Evolutionary conservation across 768 basidiomycete genomes (phyloP), one percentile per base, ranked within the genome.

Genomic region (Phaffia australis): DNA sequence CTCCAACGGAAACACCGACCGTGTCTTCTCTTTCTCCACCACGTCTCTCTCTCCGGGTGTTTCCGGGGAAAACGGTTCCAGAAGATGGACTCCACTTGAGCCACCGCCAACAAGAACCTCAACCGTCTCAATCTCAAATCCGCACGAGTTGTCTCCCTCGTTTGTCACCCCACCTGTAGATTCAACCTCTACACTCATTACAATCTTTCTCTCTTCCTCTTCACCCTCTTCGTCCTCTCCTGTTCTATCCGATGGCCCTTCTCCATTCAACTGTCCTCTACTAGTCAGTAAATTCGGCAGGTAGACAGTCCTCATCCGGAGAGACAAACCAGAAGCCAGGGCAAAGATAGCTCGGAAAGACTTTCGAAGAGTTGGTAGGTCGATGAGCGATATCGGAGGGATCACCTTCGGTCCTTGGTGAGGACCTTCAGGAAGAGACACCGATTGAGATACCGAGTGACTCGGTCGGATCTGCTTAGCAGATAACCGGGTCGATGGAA

Each of bases 281-380:
- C 84, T 83, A 4, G 89, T 77, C 55, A 90, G 79, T 25, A 92
- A 82, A 70, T 89, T 86, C 0, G 92, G 92, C 15, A 93, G 85
- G 70, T 92, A 89, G 6, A 91, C 87, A 0, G 90, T 92, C n/a
- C 90, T 83, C 92, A 94, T 94, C 46, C 90, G 84, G 29, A 95
- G 87, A 25, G 85, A 82, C 75, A 95, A 87, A 3, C 89, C 91
- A 30, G 88, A 87, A 3, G 86, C 84, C 0, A 88, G 86, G 55
- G 81, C 80, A 21, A 95, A 77, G 0, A 87, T 85, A 72, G 87
- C 86, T 30, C 91, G 82, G 75, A 84, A 92, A 1, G 89, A 89
- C 74, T 91, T 92, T 56, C 89, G 84, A 14, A 95, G 78, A 0
- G 88, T 88, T 0, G 87, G 82, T 42, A 72, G 61, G 79, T 83